Percentiles rank a stretch among this genome's conserved stretches.
Conservation (phyloP, 257 asterid species). For the Solanum chaucha region DNA sequence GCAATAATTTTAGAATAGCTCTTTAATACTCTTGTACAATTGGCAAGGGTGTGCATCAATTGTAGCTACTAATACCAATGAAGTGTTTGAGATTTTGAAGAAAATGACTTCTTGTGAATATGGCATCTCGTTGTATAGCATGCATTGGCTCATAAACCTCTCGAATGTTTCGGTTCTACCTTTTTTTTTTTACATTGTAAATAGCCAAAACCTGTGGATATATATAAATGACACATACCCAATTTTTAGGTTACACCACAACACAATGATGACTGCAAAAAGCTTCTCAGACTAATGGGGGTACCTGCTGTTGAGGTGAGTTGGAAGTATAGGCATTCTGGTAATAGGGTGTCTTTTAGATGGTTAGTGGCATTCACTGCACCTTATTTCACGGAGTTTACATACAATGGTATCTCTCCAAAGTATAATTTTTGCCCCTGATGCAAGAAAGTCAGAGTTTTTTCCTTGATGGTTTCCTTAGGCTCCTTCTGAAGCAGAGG, state of each 20-base stretch:
- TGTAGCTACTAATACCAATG: not conserved
- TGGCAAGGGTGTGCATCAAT: not conserved
- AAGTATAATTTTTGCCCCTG: not conserved
- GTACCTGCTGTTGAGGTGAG: slow-evolving; percentile 95
- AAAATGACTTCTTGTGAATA: not conserved
- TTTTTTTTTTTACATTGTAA: not conserved
- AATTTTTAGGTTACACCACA: slow-evolving; percentile 70
- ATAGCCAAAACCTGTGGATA: not conserved
- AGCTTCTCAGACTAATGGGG: slow-evolving; percentile 92
- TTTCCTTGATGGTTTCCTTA: slow-evolving; percentile 16
- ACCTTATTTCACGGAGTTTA: not conserved
- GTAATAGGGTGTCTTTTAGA: not conserved
- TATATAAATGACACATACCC: not conserved
- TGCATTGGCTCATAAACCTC: not conserved
- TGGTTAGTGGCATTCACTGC: not conserved
- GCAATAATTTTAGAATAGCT: not conserved
- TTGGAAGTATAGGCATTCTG: not conserved
- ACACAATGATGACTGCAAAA: slow-evolving; percentile 95
- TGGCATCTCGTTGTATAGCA: not conserved
- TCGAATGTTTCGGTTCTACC: not conserved
- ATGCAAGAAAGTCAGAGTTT: not conserved
- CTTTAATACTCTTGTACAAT: not conserved
- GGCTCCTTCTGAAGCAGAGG: slow-evolving; percentile 99
- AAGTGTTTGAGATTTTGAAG: not conserved
- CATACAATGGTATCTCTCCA: not conserved